These are phyloP conservation scores for Tetradesmus obliquus DNA, from an alignment of 139 green algal genomes.

Conservation along the genomic window DNA sequence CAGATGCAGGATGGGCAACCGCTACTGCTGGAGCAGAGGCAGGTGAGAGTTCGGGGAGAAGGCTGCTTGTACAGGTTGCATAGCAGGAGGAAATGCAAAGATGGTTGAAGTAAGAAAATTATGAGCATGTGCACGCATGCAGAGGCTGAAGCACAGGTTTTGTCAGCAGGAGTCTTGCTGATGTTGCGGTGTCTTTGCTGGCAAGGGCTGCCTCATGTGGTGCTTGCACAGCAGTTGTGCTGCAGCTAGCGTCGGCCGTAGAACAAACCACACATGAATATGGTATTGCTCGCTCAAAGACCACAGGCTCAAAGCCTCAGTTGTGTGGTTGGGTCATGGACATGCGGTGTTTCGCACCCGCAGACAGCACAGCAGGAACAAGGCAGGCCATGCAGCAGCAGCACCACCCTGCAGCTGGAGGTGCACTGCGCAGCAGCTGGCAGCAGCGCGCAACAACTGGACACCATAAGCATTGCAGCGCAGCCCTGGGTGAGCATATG, in stretches of 20 bases:
- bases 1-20: not conserved
- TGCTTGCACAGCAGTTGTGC: not conserved
- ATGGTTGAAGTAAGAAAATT: no score
- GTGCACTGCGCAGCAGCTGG: not conserved
- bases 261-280: no score
- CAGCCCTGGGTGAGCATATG: not conserved
- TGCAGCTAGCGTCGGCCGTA: not conserved
- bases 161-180: no score
- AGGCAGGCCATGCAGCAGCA: not conserved
- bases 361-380: not conserved
- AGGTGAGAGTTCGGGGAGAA: not conserved
- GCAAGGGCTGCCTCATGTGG: not conserved
- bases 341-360: not conserved
- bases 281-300: no score
- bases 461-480: not conserved
- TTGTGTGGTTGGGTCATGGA: not conserved
- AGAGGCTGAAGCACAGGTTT: no score
- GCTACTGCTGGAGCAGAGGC: not conserved
- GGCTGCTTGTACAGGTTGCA: no score
- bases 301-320: no score
- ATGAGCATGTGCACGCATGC: no score
- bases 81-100: no score
- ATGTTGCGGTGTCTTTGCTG: no score
- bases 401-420: not conserved
- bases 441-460: not conserved